Conservation (phyloP, 2,329 filamentous ascomycete species). For the Aspergillus piperis region DNA sequence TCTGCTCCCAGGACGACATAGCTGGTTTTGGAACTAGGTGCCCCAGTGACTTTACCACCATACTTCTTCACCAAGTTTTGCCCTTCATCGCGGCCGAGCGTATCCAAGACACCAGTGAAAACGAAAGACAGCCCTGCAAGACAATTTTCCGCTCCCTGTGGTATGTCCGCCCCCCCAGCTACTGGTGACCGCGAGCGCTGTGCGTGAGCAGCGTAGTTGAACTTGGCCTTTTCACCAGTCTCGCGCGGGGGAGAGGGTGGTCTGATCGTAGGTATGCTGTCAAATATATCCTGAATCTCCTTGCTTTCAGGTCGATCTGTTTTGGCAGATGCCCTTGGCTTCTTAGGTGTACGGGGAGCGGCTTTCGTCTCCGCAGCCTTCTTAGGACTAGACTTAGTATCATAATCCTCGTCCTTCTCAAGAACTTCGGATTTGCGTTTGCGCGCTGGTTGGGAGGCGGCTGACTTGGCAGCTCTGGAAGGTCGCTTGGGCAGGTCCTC, state of each 20-base stretch:
- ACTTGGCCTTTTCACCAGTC: constrained; percentile 68
- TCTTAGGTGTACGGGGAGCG: constrained; percentile 38
- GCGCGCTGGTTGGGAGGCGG: constrained; percentile 38
- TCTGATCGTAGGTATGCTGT: constrained; percentile 79
- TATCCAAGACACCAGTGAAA: constrained; percentile 85
- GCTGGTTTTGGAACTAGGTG: constrained; percentile 88
- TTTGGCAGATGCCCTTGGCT: constrained; percentile 65
- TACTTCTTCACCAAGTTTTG: constrained; percentile 87
- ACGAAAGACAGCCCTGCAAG: constrained; percentile 88
- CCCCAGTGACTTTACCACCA: constrained; percentile 83
- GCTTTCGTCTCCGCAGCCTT: constrained; percentile 50
- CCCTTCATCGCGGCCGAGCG: constrained; percentile 79
- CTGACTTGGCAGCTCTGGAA: constrained; percentile 50
- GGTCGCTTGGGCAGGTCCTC: constrained; percentile 51
- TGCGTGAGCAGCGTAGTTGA: constrained; percentile 70
- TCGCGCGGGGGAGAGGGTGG: constrained; percentile 80
- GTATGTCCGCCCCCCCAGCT: constrained; percentile 69
- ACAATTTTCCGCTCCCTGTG: constrained; percentile 83
- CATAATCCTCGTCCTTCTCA: constrained; percentile 55
- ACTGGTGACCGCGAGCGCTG: constrained; percentile 64
- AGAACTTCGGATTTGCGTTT: constrained; percentile 62
- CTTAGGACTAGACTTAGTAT: constrained; percentile 61
- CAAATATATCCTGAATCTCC: constrained; percentile 78
- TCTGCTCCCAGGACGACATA: constrained; percentile 90
- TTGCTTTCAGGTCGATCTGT: constrained; percentile 66